Conservation (phyloP, 331 rosid genomes). For the Rhamnella rubrinervis region DNA sequence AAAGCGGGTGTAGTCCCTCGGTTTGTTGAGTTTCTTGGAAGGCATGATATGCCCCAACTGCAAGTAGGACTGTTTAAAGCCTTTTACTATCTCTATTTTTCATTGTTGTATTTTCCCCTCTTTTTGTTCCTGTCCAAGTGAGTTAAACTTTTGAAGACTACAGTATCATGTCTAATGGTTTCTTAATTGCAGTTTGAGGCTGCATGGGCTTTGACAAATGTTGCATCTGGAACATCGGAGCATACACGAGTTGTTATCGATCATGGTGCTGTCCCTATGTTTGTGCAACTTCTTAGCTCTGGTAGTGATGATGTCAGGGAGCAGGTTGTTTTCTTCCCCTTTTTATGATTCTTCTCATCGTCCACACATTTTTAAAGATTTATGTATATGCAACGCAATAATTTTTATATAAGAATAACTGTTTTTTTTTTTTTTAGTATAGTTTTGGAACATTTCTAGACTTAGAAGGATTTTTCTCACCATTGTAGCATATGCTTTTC, state of each 20-base stretch:
- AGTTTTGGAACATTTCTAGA: neutral
- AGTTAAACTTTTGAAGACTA: neutral
- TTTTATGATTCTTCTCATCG: conserved; percentile 1
- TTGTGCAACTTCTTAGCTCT: conserved; percentile 59
- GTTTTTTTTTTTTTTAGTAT: no score
- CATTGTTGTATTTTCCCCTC: neutral
- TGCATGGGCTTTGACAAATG: conserved; percentile 75
- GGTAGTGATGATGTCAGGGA: conserved; percentile 54
- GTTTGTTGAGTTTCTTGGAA: conserved; percentile 63
- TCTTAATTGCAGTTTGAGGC: conserved; percentile 59
- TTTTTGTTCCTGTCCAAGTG: neutral
- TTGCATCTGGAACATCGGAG: conserved; percentile 64
- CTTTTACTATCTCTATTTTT: neutral
- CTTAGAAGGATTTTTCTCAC: neutral
- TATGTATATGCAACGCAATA: no score
- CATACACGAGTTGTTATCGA: conserved; percentile 58
- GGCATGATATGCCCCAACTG: conserved; percentile 57
- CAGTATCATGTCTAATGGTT: neutral
- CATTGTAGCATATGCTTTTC: neutral
- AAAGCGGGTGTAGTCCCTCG: conserved; percentile 61
- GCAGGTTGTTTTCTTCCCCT: conserved; percentile 40
- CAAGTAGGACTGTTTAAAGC: conserved; percentile 36
- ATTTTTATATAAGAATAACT: neutral
- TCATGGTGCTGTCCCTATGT: conserved; percentile 60
- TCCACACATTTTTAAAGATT: neutral